These are phyloP conservation scores for Piromyces sp. DNA, from an alignment of 192 early-diverging fungal species.

Conservation along the genomic window DNA sequence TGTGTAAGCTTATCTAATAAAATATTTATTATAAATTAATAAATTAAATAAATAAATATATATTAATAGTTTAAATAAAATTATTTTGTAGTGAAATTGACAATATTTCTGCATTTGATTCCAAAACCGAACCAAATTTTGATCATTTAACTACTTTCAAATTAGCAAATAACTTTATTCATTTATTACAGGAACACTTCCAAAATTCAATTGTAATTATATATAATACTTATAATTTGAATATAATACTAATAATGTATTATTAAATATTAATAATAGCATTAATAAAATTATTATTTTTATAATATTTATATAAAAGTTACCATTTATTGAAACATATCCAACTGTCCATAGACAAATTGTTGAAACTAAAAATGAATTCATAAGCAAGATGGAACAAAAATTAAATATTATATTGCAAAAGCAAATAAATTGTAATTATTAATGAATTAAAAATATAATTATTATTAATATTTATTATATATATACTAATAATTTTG, in stretches of 20 bases:
- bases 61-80: too few relatives aligned
- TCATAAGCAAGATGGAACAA: conserved; percentile 64
- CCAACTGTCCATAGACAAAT: conserved; percentile 71
- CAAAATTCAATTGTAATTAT: conserved; percentile 53
- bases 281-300: background rate
- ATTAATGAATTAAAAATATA: too few relatives aligned
- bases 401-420: conserved; percentile 62
- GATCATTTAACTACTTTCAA: conserved; percentile 40
- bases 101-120: conserved; percentile 25
- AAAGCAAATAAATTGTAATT: conserved; percentile 47
- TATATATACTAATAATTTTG: conserved; percentile 5
- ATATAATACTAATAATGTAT: too few relatives aligned
- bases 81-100: conserved; percentile 33
- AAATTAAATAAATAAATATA: too few relatives aligned
- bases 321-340: conserved; percentile 42
- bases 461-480: conserved; percentile 1
- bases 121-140: conserved; percentile 47
- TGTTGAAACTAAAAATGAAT: conserved; percentile 70
- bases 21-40: too few relatives aligned
- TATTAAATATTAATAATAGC: too few relatives aligned
- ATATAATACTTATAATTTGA: too few relatives aligned
- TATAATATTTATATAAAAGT: conserved; percentile 18
- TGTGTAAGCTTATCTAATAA: too few relatives aligned
- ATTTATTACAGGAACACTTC: conserved; percentile 67
- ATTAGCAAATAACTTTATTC: conserved; percentile 46